Evolutionary conservation across 2,329 filamentous ascomycete species (phyloP).

Genomic region (Atkinsonella texensis): DNA sequence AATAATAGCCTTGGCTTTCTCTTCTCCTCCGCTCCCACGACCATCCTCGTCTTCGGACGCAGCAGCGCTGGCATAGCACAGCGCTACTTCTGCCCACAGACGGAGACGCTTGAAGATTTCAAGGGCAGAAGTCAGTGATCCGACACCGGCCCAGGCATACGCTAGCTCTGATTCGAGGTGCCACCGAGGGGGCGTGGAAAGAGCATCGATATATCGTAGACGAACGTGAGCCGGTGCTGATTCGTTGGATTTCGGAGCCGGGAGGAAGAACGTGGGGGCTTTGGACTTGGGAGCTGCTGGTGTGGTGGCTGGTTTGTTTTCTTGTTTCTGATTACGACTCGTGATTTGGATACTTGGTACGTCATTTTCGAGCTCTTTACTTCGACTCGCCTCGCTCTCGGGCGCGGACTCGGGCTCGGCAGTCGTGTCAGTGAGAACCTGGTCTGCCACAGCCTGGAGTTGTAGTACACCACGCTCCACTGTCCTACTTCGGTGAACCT

Average conservation of each 20-base stretch:
- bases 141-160: constrained; percentile 80
- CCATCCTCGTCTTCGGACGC: constrained; percentile 45
- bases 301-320: background rate
- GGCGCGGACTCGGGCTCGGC: constrained; percentile 18
- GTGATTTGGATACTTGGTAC: constrained; percentile 36
- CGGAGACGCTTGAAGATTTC: constrained; percentile 92
- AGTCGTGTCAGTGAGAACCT: constrained; percentile 76
- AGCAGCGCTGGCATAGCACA: constrained; percentile 62
- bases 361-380: constrained; percentile 16
- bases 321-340: constrained; percentile 19
- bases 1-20: constrained; percentile 67
- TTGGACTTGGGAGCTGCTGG: constrained; percentile 7
- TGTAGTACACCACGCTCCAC: constrained; percentile 83
- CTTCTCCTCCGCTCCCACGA: constrained; percentile 51
- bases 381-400: constrained; percentile 15
- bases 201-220: constrained; percentile 70
- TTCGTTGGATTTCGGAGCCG: constrained; percentile 60
- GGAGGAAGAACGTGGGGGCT: constrained; percentile 68
- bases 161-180: constrained; percentile 89
- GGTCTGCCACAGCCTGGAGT: constrained; percentile 88
- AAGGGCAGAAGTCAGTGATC: constrained; percentile 76
- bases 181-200: constrained; percentile 81
- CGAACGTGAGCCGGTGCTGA: constrained; percentile 67
- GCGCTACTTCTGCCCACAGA: constrained; percentile 88
- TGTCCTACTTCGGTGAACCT: constrained; percentile 76